These are phyloP conservation scores for Penicillium hordei DNA, from an alignment of 2,329 filamentous ascomycete species.

Conservation along the genomic window DNA sequence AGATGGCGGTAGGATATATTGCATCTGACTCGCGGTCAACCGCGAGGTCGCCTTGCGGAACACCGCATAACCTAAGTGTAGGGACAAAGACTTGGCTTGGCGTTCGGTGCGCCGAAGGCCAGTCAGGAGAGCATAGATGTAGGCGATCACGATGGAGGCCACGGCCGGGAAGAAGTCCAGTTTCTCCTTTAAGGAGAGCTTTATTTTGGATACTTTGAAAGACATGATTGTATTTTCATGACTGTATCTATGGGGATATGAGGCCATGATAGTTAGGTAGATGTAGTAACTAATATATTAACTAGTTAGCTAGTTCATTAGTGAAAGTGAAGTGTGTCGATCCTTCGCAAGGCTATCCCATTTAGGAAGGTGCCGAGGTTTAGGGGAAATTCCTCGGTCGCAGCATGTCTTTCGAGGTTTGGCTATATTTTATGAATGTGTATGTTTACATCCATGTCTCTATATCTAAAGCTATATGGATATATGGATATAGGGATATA, in stretches of 20 bases:
- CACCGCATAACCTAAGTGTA: conserved; percentile 39
- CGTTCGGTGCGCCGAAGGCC: conserved; percentile 29
- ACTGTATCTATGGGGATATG: no score
- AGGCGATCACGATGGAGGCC: conserved; percentile 26
- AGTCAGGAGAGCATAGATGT: conserved; percentile 31
- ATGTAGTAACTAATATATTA: no score
- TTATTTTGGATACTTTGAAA: conserved; percentile 15
- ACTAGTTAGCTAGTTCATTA: no score
- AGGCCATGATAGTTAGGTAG: not conserved
- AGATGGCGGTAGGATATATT: conserved; percentile 29
- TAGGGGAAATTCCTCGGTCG: not conserved
- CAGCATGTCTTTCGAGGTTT: not conserved
- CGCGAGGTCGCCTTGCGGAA: conserved; percentile 34
- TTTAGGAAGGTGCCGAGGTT: conserved; percentile 8
- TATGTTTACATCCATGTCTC: not conserved
- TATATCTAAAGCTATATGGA: not conserved
- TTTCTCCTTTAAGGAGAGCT: conserved; percentile 32
- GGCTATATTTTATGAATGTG: not conserved
- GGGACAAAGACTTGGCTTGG: conserved; percentile 31
- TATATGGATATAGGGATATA: not conserved
- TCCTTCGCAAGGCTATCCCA: conserved; percentile 21
- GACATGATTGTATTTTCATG: conserved; percentile 16
- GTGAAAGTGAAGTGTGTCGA: not conserved
- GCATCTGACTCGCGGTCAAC: conserved; percentile 32
- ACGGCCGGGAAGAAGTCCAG: conserved; percentile 37